A percentile compares a stretch with the other conserved stretches of the same genome.
These are phyloP conservation scores for Echinochloa phyllopogon DNA, from an alignment of 176 grass and related monocot species.

Conservation along the genomic window DNA sequence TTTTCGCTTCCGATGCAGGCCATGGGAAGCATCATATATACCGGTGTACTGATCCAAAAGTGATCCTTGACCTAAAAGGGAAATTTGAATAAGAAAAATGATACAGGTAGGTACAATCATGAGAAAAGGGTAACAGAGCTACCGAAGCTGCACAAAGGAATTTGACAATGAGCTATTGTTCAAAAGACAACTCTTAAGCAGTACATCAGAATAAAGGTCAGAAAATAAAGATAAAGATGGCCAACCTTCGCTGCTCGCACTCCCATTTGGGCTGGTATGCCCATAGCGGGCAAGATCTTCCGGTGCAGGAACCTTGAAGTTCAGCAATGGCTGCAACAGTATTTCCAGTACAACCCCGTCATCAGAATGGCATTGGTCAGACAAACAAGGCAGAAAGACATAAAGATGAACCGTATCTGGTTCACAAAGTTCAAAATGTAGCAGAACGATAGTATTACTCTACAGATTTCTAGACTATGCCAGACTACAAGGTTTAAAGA, in stretches of 20 bases:
- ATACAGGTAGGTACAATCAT: background rate
- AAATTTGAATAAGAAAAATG: constrained; percentile 40
- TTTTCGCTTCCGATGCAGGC: constrained; percentile 54
- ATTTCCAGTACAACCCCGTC: constrained; percentile 41
- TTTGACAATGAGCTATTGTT: constrained; percentile 22
- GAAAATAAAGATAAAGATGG: constrained; percentile 10
- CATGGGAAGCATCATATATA: constrained; percentile 57
- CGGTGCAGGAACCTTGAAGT: constrained; percentile 79
- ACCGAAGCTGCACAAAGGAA: constrained; percentile 25
- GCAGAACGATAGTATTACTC: background rate
- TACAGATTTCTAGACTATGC: background rate
- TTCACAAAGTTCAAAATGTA: background rate
- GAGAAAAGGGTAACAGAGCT: constrained; percentile 12
- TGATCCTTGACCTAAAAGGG: constrained; percentile 55
- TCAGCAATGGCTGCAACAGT: constrained; percentile 77
- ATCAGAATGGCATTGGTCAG: constrained; percentile 18
- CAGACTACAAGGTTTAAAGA: background rate
- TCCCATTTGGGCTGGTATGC: constrained; percentile 79
- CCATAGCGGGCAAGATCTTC: constrained; percentile 72
- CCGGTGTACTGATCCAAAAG: constrained; percentile 73
- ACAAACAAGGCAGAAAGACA: constrained; percentile 15
- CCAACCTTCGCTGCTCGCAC: constrained; percentile 74
- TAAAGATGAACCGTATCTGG: background rate
- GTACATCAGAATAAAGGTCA: background rate
- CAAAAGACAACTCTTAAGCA: constrained; percentile 25